These are phyloP conservation scores for Metroxylon sagu DNA, from an alignment of 176 grass and related monocot species.

Conservation along the genomic window DNA sequence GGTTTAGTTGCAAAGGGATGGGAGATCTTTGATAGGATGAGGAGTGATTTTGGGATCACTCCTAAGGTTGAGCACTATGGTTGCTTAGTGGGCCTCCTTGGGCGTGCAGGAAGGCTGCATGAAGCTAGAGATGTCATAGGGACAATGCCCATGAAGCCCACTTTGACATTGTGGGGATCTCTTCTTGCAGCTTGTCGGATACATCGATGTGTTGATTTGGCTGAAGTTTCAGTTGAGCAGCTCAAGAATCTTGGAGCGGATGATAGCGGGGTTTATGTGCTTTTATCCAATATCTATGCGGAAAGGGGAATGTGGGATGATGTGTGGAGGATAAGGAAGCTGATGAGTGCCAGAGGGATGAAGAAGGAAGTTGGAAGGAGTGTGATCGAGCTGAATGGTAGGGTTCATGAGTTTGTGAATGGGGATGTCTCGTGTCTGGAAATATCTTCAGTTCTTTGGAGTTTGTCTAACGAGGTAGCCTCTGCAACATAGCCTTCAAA, in stretches of 20 bases:
- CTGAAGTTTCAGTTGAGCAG: constrained; percentile 44
- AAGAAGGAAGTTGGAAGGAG: constrained; percentile 49
- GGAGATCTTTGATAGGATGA: constrained; percentile 49
- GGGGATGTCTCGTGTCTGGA: constrained; percentile 35
- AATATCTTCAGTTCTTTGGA: constrained; percentile 34
- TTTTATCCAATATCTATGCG: constrained; percentile 69
- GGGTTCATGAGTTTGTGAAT: constrained; percentile 57
- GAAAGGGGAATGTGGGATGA: constrained; percentile 59
- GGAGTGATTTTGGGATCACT: constrained; percentile 30
- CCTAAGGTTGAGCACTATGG: constrained; percentile 66
- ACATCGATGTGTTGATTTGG: constrained; percentile 41
- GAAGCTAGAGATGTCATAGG: constrained; percentile 43
- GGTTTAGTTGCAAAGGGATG: constrained; percentile 47
- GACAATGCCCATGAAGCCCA: constrained; percentile 47
- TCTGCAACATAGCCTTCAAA: too few relatives aligned
- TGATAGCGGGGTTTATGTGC: constrained; percentile 53
- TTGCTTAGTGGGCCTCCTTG: constrained; percentile 60
- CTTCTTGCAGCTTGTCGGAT: constrained; percentile 59
- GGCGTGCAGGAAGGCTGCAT: constrained; percentile 37
- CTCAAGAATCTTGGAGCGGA: constrained; percentile 49
- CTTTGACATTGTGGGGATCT: constrained; percentile 49
- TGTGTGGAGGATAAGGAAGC: constrained; percentile 43
- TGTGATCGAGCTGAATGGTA: constrained; percentile 49
- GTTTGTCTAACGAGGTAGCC: not conserved
- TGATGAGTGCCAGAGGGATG: constrained; percentile 45